Conservation (phyloP, 768 basidiomycete genomes). For the Tricholoma bakamatsutake region DNA sequence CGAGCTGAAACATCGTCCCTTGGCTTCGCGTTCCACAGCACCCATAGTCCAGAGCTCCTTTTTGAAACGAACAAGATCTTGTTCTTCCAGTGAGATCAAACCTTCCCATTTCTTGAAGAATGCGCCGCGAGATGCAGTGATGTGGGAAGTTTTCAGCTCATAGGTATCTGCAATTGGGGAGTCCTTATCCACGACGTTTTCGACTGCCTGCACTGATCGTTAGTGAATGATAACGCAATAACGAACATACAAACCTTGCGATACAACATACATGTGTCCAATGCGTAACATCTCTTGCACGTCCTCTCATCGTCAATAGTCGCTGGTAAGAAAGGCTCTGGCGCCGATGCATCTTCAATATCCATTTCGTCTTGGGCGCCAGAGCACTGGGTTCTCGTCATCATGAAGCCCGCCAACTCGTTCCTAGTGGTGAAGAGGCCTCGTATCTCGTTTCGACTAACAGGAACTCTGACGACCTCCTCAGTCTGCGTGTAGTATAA, state of each 20-base stretch:
- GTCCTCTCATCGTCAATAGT: constrained; percentile 77
- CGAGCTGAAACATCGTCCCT: constrained; percentile 77
- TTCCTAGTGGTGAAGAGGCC: constrained; percentile 81
- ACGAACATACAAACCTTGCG: constrained; percentile 50
- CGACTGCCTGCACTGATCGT: constrained; percentile 49
- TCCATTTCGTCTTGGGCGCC: constrained; percentile 7
- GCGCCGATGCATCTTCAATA: constrained; percentile 12
- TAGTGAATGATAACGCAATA: constrained; percentile 4
- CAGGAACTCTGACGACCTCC: constrained; percentile 78
- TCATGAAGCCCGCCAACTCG: constrained; percentile 76
- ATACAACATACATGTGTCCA: constrained; percentile 92
- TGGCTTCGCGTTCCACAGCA: constrained; percentile 69
- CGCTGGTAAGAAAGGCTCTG: constrained; percentile 70
- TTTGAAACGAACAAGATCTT: constrained; percentile 75
- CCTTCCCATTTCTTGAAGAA: constrained; percentile 94
- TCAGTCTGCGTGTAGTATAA: constrained; percentile 94
- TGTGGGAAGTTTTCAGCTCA: constrained; percentile 72
- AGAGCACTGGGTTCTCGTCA: constrained; percentile 34
- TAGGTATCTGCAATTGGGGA: constrained; percentile 66
- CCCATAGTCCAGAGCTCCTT: constrained; percentile 93
- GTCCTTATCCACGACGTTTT: constrained; percentile 46
- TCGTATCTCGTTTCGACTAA: constrained; percentile 75
- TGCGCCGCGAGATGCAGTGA: constrained; percentile 55
- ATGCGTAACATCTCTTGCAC: constrained; percentile 76
- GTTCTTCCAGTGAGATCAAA: constrained; percentile 80